A percentile compares a stretch with the other conserved stretches of the same genome.
Conservation (phyloP, 2,329 filamentous ascomycete genomes). For the Davidsoniella eucalypti region DNA sequence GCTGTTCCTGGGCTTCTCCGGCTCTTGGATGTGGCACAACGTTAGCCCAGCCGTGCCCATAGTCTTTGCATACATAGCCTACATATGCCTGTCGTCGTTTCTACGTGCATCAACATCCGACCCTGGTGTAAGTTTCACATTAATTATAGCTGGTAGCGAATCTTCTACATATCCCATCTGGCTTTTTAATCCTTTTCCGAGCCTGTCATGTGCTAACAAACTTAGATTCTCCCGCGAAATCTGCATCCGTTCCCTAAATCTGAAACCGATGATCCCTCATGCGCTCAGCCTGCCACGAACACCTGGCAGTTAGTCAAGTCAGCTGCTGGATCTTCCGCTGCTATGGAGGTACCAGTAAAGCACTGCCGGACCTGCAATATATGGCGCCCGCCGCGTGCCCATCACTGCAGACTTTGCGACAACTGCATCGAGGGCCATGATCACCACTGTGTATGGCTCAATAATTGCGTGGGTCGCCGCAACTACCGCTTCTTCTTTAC, state of each 20-base stretch:
- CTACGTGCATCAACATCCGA: constrained; percentile 83
- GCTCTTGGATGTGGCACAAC: constrained; percentile 70
- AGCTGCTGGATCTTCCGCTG: constrained; percentile 54
- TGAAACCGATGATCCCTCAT: constrained; percentile 63
- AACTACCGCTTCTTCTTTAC: constrained; percentile 98
- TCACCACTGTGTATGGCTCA: constrained; percentile 97
- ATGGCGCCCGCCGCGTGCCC: constrained; percentile 87
- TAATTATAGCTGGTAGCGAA: not conserved
- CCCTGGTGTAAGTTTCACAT: constrained; percentile 58
- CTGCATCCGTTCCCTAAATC: constrained; percentile 72
- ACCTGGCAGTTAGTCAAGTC: constrained; percentile 90
- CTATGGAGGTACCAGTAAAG: constrained; percentile 96
- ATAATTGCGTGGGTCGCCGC: constrained; percentile 90
- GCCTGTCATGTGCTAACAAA: not conserved
- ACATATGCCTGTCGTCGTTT: constrained; percentile 83
- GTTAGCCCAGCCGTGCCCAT: constrained; percentile 81
- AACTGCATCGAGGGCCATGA: constrained; percentile 96
- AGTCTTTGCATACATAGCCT: constrained; percentile 80
- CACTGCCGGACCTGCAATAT: constrained; percentile 97
- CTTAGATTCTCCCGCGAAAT: constrained; percentile 77
- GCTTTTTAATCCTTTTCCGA: not conserved
- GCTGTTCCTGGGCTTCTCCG: constrained; percentile 76
- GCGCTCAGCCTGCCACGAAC: constrained; percentile 68
- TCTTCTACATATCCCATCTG: not conserved
- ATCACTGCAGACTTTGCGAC: constrained; percentile 93